These are phyloP conservation scores for Astrothelium macrocarpum DNA, from an alignment of 495 filamentous ascomycete species.

Conservation along the genomic window DNA sequence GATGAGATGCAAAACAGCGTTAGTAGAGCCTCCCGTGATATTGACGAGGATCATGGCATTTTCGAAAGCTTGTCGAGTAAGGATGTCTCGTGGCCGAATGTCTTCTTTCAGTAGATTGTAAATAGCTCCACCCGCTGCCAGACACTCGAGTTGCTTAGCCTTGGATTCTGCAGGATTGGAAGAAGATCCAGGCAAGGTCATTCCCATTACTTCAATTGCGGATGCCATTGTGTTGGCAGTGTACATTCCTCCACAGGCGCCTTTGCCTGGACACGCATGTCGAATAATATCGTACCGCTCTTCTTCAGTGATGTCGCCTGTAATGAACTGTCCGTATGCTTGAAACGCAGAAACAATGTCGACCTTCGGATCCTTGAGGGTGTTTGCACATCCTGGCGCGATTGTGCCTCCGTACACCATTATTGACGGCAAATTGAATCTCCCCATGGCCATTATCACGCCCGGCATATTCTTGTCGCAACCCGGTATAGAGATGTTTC, in stretches of 20 bases:
- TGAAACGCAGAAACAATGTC: conserved; percentile 98
- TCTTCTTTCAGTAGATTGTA: conserved; percentile 78
- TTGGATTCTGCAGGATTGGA: conserved; percentile 83
- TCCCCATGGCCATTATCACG: conserved; percentile 94
- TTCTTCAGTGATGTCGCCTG: conserved; percentile 83
- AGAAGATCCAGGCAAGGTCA: conserved; percentile 88
- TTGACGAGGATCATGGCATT: conserved; percentile 94
- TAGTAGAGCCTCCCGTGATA: conserved; percentile 93
- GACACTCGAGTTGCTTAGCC: conserved; percentile 78
- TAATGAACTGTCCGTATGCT: conserved; percentile 89
- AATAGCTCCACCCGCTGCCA: conserved; percentile 75
- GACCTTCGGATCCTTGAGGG: conserved; percentile 62
- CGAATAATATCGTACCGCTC: conserved; percentile 89
- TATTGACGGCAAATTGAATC: conserved; percentile 82
- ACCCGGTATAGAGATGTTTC: conserved; percentile 94
- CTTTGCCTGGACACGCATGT: conserved; percentile 84
- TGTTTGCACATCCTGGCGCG: conserved; percentile 68
- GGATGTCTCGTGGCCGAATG: conserved; percentile 78
- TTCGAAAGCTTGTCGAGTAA: conserved; percentile 88
- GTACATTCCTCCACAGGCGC: conserved; percentile 98
- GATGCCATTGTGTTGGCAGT: conserved; percentile 98
- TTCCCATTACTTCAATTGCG: conserved; percentile 92
- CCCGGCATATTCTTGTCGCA: conserved; percentile 99
- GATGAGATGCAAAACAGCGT: conserved; percentile 93
- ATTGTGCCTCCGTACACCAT: conserved; percentile 98